Percentiles rank a stretch among this genome's conserved stretches.
Conservation (phyloP, 805 yeast genomes). For the Wickerhamomyces chambardii region DNA sequence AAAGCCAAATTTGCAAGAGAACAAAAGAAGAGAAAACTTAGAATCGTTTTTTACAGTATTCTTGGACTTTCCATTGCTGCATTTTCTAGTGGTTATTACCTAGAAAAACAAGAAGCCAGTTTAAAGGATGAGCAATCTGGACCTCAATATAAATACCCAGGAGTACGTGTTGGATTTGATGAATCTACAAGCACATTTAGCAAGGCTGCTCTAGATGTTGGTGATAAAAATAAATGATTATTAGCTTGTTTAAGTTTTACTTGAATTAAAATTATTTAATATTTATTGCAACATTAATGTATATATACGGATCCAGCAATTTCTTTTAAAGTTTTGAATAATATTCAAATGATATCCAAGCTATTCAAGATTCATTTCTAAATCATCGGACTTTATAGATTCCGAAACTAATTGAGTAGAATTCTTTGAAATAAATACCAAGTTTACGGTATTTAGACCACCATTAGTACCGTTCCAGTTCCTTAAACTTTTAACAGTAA, state of each 20-base stretch:
- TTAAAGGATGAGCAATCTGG: too few species aligned
- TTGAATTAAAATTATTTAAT: too few species aligned
- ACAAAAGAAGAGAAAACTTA: not conserved
- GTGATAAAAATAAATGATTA: too few species aligned
- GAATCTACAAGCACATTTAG: too few species aligned
- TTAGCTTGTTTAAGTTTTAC: too few species aligned
- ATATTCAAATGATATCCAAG: not conserved
- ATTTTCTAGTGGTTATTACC: slow-evolving; percentile 3
- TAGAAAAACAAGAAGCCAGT: too few species aligned
- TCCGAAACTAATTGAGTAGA: slow-evolving; percentile 5
- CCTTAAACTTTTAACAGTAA: slow-evolving; percentile 50
- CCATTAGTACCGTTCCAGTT: slow-evolving; percentile 83
- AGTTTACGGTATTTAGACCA: slow-evolving; percentile 54
- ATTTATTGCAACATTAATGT: too few species aligned
- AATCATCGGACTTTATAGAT: slow-evolving; percentile 3
- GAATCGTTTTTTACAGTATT: slow-evolving; percentile 2
- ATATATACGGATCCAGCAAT: too few species aligned
- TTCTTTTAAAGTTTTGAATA: too few species aligned
- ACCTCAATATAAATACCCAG: too few species aligned
- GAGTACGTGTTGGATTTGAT: too few species aligned
- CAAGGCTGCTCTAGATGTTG: too few species aligned
- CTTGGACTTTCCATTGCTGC: slow-evolving; percentile 1
- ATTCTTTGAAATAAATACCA: slow-evolving; percentile 15
- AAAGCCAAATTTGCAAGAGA: slow-evolving; percentile 1
- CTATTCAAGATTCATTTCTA: not conserved